Conservation (phyloP, 78 protist species). For the Protostelium mycophagum region DNA sequence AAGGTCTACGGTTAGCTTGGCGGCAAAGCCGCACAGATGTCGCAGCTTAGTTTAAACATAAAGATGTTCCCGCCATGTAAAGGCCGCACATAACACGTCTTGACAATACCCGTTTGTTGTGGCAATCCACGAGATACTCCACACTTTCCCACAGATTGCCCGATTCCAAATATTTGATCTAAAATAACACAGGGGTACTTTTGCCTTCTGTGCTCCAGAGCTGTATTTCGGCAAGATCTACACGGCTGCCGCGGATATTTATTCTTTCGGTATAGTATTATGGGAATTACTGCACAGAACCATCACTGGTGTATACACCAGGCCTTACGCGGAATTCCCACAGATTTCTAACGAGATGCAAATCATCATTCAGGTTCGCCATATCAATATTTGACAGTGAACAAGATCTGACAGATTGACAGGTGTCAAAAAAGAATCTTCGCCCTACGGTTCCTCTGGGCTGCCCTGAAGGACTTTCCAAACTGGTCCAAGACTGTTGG, state of each 20-base stretch:
- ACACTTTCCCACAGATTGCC: no score
- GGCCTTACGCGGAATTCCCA: conserved; percentile 53
- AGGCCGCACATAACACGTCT: no score
- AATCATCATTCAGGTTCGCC: neutral
- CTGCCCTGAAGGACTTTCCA: neutral
- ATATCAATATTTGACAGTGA: neutral
- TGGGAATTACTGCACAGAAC: conserved; percentile 49
- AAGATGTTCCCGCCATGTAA: no score
- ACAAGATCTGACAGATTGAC: neutral
- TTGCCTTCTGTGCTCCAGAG: conserved; percentile 68
- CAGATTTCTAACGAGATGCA: neutral
- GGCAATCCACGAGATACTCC: no score
- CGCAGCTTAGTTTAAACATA: neutral
- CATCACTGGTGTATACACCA: conserved; percentile 32
- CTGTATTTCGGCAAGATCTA: conserved; percentile 33
- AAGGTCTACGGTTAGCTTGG: no score
- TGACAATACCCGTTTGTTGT: no score
- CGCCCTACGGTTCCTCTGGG: conserved; percentile 8
- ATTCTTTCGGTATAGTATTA: conserved; percentile 48
- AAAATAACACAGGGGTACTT: conserved; percentile 54
- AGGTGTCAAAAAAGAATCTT: neutral
- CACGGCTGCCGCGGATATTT: conserved; percentile 45
- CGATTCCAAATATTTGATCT: no score
- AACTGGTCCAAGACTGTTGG: neutral
- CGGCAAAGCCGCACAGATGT: no score